These are phyloP conservation scores for Populus hybrid DNA, from an alignment of 441 rosid species.

Conservation along the genomic window DNA sequence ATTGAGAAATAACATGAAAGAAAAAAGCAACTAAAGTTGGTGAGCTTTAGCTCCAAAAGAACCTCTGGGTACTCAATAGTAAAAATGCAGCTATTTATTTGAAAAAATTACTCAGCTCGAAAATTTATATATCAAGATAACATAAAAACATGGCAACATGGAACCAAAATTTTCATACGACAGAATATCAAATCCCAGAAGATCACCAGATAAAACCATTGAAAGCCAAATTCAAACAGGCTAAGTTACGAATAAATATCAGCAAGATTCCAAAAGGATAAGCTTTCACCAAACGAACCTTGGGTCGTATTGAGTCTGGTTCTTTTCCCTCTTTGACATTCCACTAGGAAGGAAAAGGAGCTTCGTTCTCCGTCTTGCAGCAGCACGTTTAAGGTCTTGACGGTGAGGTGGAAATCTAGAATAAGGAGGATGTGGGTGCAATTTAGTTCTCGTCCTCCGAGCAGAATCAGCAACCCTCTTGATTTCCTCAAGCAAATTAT, in stretches of 20 bases:
- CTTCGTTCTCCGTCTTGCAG: constrained; percentile 52
- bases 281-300: constrained; percentile 31
- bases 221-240: not conserved
- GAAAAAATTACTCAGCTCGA: not conserved
- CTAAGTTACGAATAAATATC: not conserved
- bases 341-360: constrained; percentile 65
- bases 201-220: not conserved
- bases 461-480: constrained; percentile 80
- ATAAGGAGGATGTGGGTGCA: constrained; percentile 38
- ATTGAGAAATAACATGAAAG: not conserved
- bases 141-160: not conserved
- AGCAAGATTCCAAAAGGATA: not conserved
- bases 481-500: constrained; percentile 73
- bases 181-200: not conserved
- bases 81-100: not conserved
- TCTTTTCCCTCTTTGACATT: constrained; percentile 68
- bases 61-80: not conserved
- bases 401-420: constrained; percentile 36
- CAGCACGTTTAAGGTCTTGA: constrained; percentile 43
- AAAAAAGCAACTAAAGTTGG: not conserved
- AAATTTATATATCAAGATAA: not conserved
- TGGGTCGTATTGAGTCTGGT: constrained; percentile 46
- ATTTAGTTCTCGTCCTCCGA: constrained; percentile 45
- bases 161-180: not conserved
- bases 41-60: not conserved